Evolutionary conservation across 2,329 filamentous ascomycete species (phyloP), one percentile per base, ranked within the genome.

Genomic region (Elsinoe australis): DNA sequence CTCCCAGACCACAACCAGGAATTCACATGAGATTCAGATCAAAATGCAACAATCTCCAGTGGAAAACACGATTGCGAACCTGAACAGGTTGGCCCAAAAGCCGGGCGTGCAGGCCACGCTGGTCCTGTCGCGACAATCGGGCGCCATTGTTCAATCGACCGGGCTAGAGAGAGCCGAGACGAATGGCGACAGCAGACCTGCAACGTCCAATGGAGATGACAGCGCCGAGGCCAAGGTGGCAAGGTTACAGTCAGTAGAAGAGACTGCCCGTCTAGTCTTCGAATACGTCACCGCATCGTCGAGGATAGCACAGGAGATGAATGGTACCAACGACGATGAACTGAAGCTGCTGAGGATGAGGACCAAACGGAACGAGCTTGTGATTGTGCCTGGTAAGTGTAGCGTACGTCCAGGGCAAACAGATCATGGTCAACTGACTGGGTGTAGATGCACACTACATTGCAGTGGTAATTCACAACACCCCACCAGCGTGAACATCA

Each of bases 311-410:
- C 73, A 81, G 53, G 82, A 82, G 52, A 68, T 90, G 57, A 85
- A 89, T 59, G 72, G 74, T 24, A 38, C 45, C n/a, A 83, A 88
- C 68, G 79, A 83, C 74, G 86, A 92, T 58, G 85, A 89, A 61
- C 67, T 89, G 53, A 87, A 82, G 66, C 70, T 92, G 39, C 66
- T 92, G 45, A 75, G 85, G 53, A 62, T 94, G 54, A 76, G 87
- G 55, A 90, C 85, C n/a, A 87, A 82, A 70, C 88, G 85, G 64
- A 84, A 88, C 57, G 87, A 94, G 64, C 69, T 92, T 53, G 83
- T 92, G 51, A 86, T 92, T 59, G 83, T 90, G 15, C 85, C 85
- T 47, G 72, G 72, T 74, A 62, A 38, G 64, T 50, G 10, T 21
- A n/a, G 2, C 9, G 12, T 31, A 15, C 15, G n/a, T n/a, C n/a